These are phyloP conservation scores for Mimosa pudica DNA, from an alignment of 306 rosid species.

Conservation along the genomic window DNA sequence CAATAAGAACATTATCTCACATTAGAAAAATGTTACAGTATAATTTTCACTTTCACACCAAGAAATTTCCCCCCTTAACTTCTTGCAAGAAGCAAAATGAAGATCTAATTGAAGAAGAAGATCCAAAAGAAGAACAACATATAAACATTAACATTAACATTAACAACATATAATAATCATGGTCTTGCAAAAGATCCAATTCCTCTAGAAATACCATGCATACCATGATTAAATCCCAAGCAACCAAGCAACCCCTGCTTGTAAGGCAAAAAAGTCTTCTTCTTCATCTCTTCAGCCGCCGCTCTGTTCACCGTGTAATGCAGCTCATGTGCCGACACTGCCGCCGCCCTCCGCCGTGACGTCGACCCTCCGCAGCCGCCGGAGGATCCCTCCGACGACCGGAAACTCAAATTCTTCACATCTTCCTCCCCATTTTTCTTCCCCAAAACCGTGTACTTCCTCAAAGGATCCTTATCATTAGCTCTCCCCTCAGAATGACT, in stretches of 20 bases:
- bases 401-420: slow-evolving; percentile 64
- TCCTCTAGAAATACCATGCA: slow-evolving; percentile 55
- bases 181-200: slow-evolving; percentile 63
- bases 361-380: slow-evolving; percentile 48
- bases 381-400: slow-evolving; percentile 65
- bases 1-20: not conserved
- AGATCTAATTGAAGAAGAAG: not conserved
- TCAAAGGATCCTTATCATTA: slow-evolving; percentile 54
- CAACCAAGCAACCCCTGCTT: slow-evolving; percentile 87
- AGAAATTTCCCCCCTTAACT: no score
- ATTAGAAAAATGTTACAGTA: not conserved
- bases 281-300: slow-evolving; percentile 84
- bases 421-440: slow-evolving; percentile 60
- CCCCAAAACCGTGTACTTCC: slow-evolving; percentile 50
- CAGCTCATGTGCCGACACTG: slow-evolving; percentile 85
- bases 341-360: slow-evolving; percentile 65
- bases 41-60: not conserved
- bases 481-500: slow-evolving; percentile 91
- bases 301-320: slow-evolving; percentile 90
- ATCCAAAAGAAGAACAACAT: not conserved
- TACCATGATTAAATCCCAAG: slow-evolving; percentile 66
- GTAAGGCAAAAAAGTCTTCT: slow-evolving; percentile 86
- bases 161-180: slow-evolving; percentile 15
- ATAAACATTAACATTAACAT: no score
- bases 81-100: not conserved